Conservation (phyloP, 2,329 filamentous ascomycete genomes). For the Colletotrichum filicis region DNA sequence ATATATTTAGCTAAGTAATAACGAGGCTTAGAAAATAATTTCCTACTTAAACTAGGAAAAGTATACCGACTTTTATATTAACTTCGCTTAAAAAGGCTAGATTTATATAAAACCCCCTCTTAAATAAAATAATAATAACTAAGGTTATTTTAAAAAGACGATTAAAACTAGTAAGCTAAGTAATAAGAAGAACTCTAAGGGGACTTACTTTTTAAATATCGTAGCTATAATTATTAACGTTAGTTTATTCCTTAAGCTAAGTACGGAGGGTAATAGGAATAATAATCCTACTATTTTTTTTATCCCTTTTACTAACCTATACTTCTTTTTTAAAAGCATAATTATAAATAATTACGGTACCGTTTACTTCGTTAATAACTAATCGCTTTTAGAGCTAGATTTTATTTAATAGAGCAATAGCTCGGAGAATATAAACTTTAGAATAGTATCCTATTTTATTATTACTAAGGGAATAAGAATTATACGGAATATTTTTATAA, state of each 20-base stretch:
- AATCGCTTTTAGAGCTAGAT: background rate
- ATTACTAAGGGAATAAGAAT: background rate
- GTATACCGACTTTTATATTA: rapidly evolving
- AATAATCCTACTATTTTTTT: background rate
- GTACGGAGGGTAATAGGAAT: rapidly evolving
- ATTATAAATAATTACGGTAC: background rate
- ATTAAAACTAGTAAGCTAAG: background rate
- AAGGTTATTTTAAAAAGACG: rapidly evolving
- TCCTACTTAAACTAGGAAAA: too few species aligned
- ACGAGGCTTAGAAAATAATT: too few species aligned
- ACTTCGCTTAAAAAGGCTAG: rapidly evolving
- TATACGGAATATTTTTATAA: background rate
- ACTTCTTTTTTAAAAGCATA: background rate
- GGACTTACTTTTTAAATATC: background rate
- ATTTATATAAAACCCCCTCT: too few species aligned
- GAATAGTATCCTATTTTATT: rapidly evolving
- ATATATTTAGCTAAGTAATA: too few species aligned
- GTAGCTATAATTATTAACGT: background rate
- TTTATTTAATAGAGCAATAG: background rate
- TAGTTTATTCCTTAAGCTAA: background rate
- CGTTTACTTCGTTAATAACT: background rate
- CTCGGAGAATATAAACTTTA: rapidly evolving
- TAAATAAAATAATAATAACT: too few species aligned
- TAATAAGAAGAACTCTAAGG: background rate
- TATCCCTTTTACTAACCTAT: background rate